Evolutionary conservation across 2,329 filamentous ascomycete species (phyloP), one percentile per base, ranked within the genome.

Genomic region (Emergomyces orientalis): DNA sequence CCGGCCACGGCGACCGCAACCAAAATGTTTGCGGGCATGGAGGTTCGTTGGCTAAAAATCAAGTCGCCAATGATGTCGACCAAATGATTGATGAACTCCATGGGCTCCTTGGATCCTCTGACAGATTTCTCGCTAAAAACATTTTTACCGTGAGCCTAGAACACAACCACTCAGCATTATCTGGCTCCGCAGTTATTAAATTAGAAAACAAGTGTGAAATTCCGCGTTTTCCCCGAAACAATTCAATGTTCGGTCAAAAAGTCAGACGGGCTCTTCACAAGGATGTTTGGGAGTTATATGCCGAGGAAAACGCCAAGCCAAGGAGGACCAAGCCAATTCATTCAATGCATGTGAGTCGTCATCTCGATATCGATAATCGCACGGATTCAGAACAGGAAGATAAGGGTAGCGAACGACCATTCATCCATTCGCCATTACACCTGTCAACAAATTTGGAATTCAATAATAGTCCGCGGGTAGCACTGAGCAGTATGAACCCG

Each of bases 101-200:
- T 51, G 62, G 63, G 39, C 67, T 76, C 51, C 62, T 75, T 37
- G 63, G 65, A 34, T 64, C 66, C 1, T 59, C 65, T 11, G 61
- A 65, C 13, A 45, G 61, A 25, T 63, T 64, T 27, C 54, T 65
- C 14, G 45, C 58, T 3, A 67, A 72, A 52, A 66, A 67, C 7
- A 62, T 73, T 17, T 62, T 75, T 17, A 69, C 64, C 14, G 72
- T 70, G 34, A 65, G 56, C 17, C 66, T 75, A 6, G 68, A 69
- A 30, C 75, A 76, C 60, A 67, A 62, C 17, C 73, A 76, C 63
- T 73, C 74, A 2, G 66, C 72, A 19, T 59, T 76, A 4, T 67
- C 72, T 1, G 39, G 57, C 25, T 61, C 63, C n/a, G 70, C 67
- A 14, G 63, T 45, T n/a, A 59, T 73, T n/a, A 65, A 61, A 25